phyloP scores from a whole-genome alignment of 306 rosid genomes.

The Cucurbita moschata region DNA sequence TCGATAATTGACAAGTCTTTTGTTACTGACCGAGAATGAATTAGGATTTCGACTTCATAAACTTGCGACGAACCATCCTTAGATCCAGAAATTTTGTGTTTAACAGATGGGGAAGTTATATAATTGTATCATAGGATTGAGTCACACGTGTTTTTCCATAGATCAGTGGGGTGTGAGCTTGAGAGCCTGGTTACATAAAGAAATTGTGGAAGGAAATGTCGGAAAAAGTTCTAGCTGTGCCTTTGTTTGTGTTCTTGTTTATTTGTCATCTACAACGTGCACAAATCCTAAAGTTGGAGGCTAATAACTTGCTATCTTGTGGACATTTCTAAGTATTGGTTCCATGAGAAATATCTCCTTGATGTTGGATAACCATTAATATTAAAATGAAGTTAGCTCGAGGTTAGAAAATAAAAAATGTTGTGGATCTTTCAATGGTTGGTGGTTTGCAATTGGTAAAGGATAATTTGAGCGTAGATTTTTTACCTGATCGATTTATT shows the following conservation, averaged over 20 bases:
- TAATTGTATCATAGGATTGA: background rate
- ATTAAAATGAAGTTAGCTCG: conserved; percentile 1
- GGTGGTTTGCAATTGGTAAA: background rate
- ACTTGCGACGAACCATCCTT: background rate
- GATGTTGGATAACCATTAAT: background rate
- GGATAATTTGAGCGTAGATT: background rate
- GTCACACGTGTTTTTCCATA: background rate
- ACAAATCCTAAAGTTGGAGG: background rate
- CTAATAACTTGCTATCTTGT: background rate
- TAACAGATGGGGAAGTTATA: background rate
- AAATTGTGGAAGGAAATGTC: background rate
- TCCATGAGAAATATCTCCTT: background rate
- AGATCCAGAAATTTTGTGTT: background rate
- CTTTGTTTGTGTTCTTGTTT: background rate
- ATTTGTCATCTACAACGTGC: background rate
- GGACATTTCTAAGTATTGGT: background rate
- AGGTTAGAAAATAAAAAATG: background rate
- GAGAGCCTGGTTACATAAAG: background rate
- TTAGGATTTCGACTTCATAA: background rate
- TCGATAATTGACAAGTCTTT: background rate
- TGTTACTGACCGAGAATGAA: background rate
- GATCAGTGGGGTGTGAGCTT: background rate
- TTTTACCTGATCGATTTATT: background rate
- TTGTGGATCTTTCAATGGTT: background rate
- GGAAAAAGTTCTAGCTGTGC: background rate